Conservation (phyloP, 257 asterid genomes). For the Capsicum rhomboideum region DNA sequence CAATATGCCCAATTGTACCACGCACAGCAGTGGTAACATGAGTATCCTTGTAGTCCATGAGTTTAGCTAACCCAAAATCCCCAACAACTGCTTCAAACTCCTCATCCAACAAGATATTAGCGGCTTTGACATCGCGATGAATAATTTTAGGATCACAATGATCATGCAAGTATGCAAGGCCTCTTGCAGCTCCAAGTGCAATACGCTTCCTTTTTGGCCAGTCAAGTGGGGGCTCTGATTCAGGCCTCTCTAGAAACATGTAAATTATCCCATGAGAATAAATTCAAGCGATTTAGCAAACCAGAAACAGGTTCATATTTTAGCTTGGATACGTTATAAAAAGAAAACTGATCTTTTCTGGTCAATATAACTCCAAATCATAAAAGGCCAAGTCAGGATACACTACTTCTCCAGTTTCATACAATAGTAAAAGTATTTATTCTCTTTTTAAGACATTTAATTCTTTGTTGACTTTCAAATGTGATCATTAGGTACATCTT, state of each 20-base stretch:
- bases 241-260: constrained; percentile 13
- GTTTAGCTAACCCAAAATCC: constrained; percentile 62
- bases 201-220: constrained; percentile 46
- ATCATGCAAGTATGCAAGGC: constrained; percentile 59
- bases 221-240: constrained; percentile 29
- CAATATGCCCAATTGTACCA: constrained; percentile 69
- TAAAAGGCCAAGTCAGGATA: neutral
- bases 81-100: constrained; percentile 65
- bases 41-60: constrained; percentile 56
- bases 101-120: constrained; percentile 53
- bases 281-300: neutral
- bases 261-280: neutral
- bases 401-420: neutral
- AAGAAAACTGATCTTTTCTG: neutral
- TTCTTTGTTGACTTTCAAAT: neutral
- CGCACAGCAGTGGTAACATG: constrained; percentile 64
- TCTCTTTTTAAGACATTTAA: neutral
- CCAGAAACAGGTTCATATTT: neutral
- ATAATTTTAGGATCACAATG: constrained; percentile 63
- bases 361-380: neutral
- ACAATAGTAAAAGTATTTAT: neutral
- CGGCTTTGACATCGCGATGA: constrained; percentile 68
- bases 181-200: constrained; percentile 56
- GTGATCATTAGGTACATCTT: neutral
- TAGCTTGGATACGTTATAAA: neutral